A percentile compares a stretch with the other conserved stretches of the same genome.
phyloP scores from a whole-genome alignment of 495 filamentous ascomycete genomes.

The Hyaloscypha bicolor region DNA sequence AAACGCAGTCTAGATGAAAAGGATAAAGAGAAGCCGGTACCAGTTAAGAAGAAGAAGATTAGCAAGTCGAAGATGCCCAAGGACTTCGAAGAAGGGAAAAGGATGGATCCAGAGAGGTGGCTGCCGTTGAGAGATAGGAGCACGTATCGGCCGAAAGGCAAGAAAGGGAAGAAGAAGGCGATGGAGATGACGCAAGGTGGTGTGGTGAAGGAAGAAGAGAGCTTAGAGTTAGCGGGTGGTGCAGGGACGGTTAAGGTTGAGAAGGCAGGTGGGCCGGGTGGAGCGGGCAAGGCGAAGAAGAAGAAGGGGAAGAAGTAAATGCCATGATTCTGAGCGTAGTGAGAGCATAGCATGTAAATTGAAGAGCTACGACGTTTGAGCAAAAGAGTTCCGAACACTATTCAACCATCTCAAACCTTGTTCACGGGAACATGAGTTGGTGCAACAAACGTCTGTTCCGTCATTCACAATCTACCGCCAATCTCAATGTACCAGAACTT shows the following conservation, averaged over 20 bases:
- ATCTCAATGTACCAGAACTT: too few species aligned
- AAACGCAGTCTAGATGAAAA: constrained; percentile 54
- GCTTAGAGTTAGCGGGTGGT: constrained; percentile 62
- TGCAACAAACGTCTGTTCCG: too few species aligned
- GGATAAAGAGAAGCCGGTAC: constrained; percentile 46
- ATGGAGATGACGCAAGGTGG: constrained; percentile 85
- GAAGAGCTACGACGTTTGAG: neutral
- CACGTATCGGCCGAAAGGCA: constrained; percentile 85
- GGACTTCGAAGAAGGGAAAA: constrained; percentile 72
- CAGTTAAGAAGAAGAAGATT: constrained; percentile 64
- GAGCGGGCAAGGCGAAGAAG: constrained; percentile 67
- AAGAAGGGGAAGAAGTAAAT: constrained; percentile 67
- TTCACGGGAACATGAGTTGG: too few species aligned
- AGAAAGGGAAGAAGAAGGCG: constrained; percentile 83
- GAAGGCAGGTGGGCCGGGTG: constrained; percentile 47
- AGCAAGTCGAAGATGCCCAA: constrained; percentile 74
- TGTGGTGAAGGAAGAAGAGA: constrained; percentile 67
- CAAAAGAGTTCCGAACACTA: neutral
- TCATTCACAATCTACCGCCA: too few species aligned
- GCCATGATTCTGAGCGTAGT: neutral
- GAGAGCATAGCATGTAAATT: neutral
- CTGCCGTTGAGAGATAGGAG: constrained; percentile 86
- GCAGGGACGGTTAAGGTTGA: constrained; percentile 60
- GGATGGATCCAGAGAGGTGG: constrained; percentile 89
- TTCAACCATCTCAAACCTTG: neutral